Base-by-base conservation (phyloP, 306 rosid species). In the Astragalus membranaceus region DNA sequence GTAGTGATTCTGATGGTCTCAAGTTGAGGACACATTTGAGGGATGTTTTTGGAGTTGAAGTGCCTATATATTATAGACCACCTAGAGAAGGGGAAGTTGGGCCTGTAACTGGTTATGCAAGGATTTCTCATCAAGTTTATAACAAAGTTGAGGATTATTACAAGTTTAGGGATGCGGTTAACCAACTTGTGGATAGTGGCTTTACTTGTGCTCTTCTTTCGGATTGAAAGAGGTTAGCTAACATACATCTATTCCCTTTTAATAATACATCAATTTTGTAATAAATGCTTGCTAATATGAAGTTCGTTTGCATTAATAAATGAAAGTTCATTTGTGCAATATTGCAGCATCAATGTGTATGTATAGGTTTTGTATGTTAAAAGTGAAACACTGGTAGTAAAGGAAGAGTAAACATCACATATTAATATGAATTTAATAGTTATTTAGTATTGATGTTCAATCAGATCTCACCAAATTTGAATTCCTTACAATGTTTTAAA, bases 61-160 rank as follows among this genome's bases (percentile, higher is more conserved):
- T 89, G 10, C 97, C 97, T 0, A 73, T 95, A 6, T 95, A 95
- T 67, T 89, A 76, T 51, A 82, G 96, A 37, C 77, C 89, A 0
- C 88, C 91, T 0, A 82, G 37, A 73, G 85, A 86, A 30, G 91
- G 81, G 42, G 96, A 89, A 79, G 73, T 75, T 41, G 85, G 74
- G 6, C n/a, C 69, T 7, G 23, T 85, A 5, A 95, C 95, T 4
- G 99, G 96, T 33, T 95, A 95, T 81, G 94, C 93, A 6, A 81
- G 99, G 30, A 95, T 95, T 82, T 91, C 96, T 53, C 79, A 95
- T 80, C 99, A 95, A 67, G 91, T 91, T 10, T 95, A 95, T 82
- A 95, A 95, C 70, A 89, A 70, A 74, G 82, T 72, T 37, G 91
- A 89, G 12, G 97, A 95, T 67, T 95, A 91, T 82, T n/a, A 68